Percentiles rank a stretch among this genome's conserved stretches.
Evolutionary conservation across 1,139 yeast genomes (phyloP).

Genomic region (Blastobotrys malaysiensis): DNA sequence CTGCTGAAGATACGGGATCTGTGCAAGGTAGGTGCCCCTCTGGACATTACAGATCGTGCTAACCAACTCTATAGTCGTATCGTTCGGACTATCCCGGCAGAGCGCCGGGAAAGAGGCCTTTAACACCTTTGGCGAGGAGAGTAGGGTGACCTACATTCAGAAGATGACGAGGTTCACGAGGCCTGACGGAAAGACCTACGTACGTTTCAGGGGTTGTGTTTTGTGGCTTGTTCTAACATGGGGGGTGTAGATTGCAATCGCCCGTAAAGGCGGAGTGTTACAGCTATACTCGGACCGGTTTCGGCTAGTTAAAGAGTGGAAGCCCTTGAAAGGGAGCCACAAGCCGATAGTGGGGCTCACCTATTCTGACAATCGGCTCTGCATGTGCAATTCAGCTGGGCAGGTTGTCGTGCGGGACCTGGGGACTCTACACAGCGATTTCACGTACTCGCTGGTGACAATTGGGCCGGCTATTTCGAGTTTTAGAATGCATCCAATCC

Average conservation of each 20-base stretch:
- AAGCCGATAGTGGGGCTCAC: slow-evolving; percentile 36
- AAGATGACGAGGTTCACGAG: slow-evolving; percentile 23
- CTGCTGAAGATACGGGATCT: slow-evolving; percentile 28
- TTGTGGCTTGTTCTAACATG: background rate
- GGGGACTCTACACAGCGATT: slow-evolving; percentile 31
- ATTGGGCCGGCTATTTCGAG: slow-evolving; percentile 39
- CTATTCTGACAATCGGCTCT: slow-evolving; percentile 33
- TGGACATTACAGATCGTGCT: background rate
- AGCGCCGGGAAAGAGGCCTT: slow-evolving; percentile 5
- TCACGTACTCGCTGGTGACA: slow-evolving; percentile 15
- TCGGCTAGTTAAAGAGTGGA: slow-evolving; percentile 34
- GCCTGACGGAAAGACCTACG: slow-evolving; percentile 20
- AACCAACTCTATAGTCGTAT: slow-evolving; percentile 2
- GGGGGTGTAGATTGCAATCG: slow-evolving; percentile 26
- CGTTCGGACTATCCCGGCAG: background rate
- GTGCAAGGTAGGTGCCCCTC: slow-evolving; percentile 22
- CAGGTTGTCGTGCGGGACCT: slow-evolving; percentile 42
- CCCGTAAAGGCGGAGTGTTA: slow-evolving; percentile 32
- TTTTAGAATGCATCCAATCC: slow-evolving; percentile 33
- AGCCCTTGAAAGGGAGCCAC: slow-evolving; percentile 24
- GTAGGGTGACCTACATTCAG: slow-evolving; percentile 29
- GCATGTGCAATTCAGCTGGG: slow-evolving; percentile 45
- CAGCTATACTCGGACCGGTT: slow-evolving; percentile 29
- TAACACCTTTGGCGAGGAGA: slow-evolving; percentile 24
- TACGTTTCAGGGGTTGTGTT: slow-evolving; percentile 14